A percentile compares a stretch with the other conserved stretches of the same genome.
phyloP scores from a whole-genome alignment of 306 rosid genomes.

The Hippophae gyantsensis region DNA sequence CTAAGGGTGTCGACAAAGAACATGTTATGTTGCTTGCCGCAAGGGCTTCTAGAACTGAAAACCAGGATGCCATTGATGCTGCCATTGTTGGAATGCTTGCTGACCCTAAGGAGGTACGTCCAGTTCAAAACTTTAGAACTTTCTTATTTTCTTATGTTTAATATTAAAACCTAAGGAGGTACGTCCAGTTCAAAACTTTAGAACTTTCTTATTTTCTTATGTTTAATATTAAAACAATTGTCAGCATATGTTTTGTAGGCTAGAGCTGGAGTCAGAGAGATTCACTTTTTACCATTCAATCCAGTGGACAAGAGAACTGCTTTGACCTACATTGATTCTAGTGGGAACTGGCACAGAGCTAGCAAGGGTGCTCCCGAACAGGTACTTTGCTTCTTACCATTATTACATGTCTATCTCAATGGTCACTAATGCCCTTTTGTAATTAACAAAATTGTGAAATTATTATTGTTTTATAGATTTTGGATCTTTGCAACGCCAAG shows the following conservation, averaged over 20 bases:
- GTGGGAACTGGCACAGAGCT: conserved; percentile 86
- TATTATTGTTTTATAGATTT: conserved; percentile 36
- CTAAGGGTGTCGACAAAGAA: conserved; percentile 73
- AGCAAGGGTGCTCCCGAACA: conserved; percentile 99
- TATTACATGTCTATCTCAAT: background rate
- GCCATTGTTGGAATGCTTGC: conserved; percentile 99
- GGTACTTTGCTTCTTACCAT: conserved; percentile 32
- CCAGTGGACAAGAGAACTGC: conserved; percentile 99
- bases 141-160: background rate
- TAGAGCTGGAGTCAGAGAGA: conserved; percentile 75
- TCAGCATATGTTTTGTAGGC: conserved; percentile 36
- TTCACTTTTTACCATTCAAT: conserved; percentile 89
- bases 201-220: background rate
- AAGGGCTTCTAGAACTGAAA: conserved; percentile 85
- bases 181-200: conserved; percentile 7
- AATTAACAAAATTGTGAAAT: conserved; percentile 15
- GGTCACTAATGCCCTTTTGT: background rate
- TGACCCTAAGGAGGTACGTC: conserved; percentile 84
- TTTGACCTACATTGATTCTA: conserved; percentile 75
- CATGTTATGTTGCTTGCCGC: conserved; percentile 83
- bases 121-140: conserved; percentile 4
- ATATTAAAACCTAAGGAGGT: conserved; percentile 57
- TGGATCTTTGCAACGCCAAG: conserved; percentile 66
- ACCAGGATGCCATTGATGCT: conserved; percentile 96
- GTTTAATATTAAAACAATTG: too few relatives aligned